Evolutionary conservation across 495 filamentous ascomycete species (phyloP).

Genomic region (Penicillium herquei): DNA sequence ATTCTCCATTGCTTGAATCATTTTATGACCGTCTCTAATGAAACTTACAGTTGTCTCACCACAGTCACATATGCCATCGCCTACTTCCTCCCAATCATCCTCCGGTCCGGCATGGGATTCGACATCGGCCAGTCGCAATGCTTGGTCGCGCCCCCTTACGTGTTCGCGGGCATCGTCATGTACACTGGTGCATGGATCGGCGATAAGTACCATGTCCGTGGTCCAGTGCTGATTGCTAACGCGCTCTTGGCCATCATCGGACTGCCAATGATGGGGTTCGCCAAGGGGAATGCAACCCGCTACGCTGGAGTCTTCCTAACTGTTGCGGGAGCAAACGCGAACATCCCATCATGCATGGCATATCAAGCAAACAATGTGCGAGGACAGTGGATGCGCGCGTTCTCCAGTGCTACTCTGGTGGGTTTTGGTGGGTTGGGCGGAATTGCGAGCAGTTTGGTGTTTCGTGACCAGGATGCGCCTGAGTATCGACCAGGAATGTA

Average conservation of each 20-base stretch:
- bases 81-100: constrained; percentile 68
- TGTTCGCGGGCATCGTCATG: constrained; percentile 59
- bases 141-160: constrained; percentile 63
- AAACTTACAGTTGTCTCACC: constrained; percentile 40
- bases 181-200: constrained; percentile 49
- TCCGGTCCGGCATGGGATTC: constrained; percentile 57
- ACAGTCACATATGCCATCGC: constrained; percentile 63
- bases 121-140: constrained; percentile 55
- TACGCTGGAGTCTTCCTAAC: constrained; percentile 67
- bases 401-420: constrained; percentile 55
- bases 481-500: constrained; percentile 56
- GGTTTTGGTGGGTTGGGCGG: constrained; percentile 59
- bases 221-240: constrained; percentile 58
- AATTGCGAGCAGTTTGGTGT: constrained; percentile 56
- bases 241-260: constrained; percentile 48
- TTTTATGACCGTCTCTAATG: not conserved
- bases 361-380: constrained; percentile 68
- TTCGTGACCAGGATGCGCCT: constrained; percentile 57
- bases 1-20: not conserved
- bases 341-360: constrained; percentile 56
- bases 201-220: constrained; percentile 57
- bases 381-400: constrained; percentile 65
- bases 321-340: constrained; percentile 59
- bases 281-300: constrained; percentile 44
- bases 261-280: constrained; percentile 55